Conservation (phyloP, 169 alveolate genomes). For the Plasmodium inui region DNA sequence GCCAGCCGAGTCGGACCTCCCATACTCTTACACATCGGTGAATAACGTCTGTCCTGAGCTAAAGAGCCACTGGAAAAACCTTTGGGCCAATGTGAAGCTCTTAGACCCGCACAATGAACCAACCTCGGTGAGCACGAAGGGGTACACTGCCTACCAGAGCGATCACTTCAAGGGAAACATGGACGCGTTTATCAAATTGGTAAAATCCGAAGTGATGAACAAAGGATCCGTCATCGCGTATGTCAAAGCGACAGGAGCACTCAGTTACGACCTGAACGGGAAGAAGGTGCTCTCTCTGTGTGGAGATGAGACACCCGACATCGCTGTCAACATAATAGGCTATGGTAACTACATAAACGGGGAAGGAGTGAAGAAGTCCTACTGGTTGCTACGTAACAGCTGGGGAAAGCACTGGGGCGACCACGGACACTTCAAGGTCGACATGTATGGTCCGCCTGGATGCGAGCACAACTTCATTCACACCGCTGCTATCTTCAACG, state of each 20-base stretch:
- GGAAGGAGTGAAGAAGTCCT: constrained; percentile 21
- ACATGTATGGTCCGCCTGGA: constrained; percentile 17
- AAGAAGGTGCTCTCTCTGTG: constrained; percentile 43
- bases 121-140: not conserved
- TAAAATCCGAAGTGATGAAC: constrained; percentile 32
- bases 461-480: constrained; percentile 25
- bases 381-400: constrained; percentile 29
- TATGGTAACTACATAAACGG: constrained; percentile 44
- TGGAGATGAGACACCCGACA: constrained; percentile 22
- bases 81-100: not conserved
- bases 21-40: not conserved
- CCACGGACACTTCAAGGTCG: constrained; percentile 33
- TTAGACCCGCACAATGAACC: not conserved
- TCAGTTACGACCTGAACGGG: constrained; percentile 58
- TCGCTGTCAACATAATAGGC: constrained; percentile 60
- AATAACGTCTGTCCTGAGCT: not conserved
- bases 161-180: not conserved
- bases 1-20: not conserved
- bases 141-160: constrained; percentile 15
- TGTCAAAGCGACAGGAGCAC: constrained; percentile 17
- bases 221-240: constrained; percentile 65
- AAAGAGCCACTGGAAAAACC: not conserved
- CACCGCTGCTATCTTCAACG: constrained; percentile 1
- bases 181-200: constrained; percentile 45
- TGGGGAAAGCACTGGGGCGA: constrained; percentile 67